Percentiles rank a stretch among this genome's conserved stretches.
phyloP scores from a whole-genome alignment of 2,329 filamentous ascomycete species.

The Fusarium fujikuroi region DNA sequence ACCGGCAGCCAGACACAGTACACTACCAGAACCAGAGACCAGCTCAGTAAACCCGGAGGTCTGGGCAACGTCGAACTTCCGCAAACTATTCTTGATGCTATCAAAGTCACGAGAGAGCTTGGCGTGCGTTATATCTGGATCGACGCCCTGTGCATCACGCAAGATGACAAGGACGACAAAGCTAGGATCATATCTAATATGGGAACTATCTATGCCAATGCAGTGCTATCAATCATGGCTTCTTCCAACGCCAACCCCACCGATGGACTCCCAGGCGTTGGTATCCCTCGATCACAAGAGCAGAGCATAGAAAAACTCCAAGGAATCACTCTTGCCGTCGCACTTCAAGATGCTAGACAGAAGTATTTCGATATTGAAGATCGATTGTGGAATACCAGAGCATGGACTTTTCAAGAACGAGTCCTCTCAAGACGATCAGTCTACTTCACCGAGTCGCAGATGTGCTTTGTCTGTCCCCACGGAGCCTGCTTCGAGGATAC shows the following conservation, averaged over 20 bases:
- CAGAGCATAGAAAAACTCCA: conserved; percentile 1
- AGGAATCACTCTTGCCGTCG: conserved; percentile 1
- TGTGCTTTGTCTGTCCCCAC: conserved; percentile 21
- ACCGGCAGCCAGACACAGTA: conserved; percentile 22
- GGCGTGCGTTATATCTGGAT: conserved; percentile 26
- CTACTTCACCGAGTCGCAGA: conserved; percentile 14
- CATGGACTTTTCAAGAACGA: conserved; percentile 21
- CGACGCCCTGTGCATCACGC: conserved; percentile 18
- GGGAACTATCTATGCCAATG: conserved; percentile 20
- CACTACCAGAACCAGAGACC: conserved; percentile 4
- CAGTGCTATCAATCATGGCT: conserved; percentile 14
- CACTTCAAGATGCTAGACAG: conserved; percentile 4
- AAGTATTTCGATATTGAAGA: conserved; percentile 6
- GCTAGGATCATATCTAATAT: conserved; percentile 13
- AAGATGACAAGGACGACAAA: conserved; percentile 22
- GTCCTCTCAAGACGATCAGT: conserved; percentile 15
- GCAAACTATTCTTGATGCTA: conserved; percentile 20
- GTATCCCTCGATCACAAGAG: neutral
- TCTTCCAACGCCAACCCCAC: conserved; percentile 14
- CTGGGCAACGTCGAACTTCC: neutral
- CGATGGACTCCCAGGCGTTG: conserved; percentile 9
- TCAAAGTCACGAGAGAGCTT: neutral
- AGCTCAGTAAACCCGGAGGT: neutral
- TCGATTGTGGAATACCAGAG: conserved; percentile 15
- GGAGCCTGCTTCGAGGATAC: conserved; percentile 16